Evolutionary conservation across 2,329 filamentous ascomycete genomes (phyloP).

Genomic region (Trichoderma atroviride): DNA sequence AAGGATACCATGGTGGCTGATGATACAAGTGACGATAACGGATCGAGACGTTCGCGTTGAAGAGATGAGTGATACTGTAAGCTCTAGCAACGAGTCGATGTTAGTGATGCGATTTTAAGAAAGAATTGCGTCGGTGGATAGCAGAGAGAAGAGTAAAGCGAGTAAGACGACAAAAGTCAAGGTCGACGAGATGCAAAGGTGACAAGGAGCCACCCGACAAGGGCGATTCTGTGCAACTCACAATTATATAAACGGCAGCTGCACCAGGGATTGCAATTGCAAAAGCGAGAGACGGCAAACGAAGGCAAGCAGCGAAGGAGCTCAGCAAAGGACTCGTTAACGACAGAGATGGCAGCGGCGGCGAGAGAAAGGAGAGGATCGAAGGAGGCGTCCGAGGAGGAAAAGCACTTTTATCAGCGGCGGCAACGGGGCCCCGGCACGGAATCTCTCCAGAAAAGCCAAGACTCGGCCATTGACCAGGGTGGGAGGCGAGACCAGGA

Average conservation of each 20-base stretch:
- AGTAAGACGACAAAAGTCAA: not conserved
- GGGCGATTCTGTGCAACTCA: slow-evolving; percentile 9
- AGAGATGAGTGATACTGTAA: not conserved
- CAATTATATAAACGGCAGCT: slow-evolving; percentile 12
- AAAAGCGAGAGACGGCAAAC: slow-evolving; percentile 22
- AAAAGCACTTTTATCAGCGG: slow-evolving; percentile 25
- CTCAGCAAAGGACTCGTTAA: slow-evolving; percentile 23
- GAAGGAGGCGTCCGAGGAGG: slow-evolving; percentile 12
- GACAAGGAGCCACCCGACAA: not conserved
- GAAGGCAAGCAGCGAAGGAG: not conserved
- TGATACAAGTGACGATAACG: not conserved
- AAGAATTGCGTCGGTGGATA: not conserved
- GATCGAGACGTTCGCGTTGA: not conserved
- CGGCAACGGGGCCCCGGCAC: slow-evolving; percentile 23
- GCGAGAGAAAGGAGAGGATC: slow-evolving; percentile 11
- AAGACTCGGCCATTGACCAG: slow-evolving; percentile 12
- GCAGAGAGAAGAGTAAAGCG: not conserved
- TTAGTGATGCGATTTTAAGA: slow-evolving; percentile 17
- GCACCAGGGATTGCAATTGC: slow-evolving; percentile 7
- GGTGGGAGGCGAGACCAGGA: not conserved
- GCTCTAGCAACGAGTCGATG: not conserved
- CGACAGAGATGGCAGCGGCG: slow-evolving; percentile 23
- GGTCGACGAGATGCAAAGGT: not conserved
- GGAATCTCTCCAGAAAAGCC: slow-evolving; percentile 21
- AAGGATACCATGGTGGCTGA: slow-evolving; percentile 55